A percentile compares a stretch with the other conserved stretches of the same genome.
Conservation (phyloP, 805 yeast species). For the Grigorovia jiainica region DNA sequence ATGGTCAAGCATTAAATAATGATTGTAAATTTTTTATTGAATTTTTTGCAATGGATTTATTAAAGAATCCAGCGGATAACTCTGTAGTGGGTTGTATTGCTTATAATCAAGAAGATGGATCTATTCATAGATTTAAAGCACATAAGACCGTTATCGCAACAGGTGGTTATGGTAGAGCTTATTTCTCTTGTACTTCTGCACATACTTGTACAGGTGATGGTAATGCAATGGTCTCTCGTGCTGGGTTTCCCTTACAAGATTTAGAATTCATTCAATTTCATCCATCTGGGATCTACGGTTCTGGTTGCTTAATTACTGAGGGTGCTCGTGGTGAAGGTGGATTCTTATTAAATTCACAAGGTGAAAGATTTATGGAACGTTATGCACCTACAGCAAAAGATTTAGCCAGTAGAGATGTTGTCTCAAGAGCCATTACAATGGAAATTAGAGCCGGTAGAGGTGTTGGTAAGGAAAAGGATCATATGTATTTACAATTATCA, state of each 20-base stretch:
- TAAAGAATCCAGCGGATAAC: constrained; percentile 82
- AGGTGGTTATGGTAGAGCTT: constrained; percentile 98
- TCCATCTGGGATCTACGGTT: constrained; percentile 98
- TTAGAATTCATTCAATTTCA: constrained; percentile 97
- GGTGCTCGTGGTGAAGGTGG: constrained; percentile 99
- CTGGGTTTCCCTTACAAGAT: constrained; percentile 96
- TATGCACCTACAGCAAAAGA: constrained; percentile 98
- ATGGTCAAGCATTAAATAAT: constrained; percentile 93
- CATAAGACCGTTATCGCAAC: constrained; percentile 96
- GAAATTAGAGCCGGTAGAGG: constrained; percentile 99
- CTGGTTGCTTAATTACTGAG: constrained; percentile 97
- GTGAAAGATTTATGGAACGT: constrained; percentile 99
- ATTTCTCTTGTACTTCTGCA: constrained; percentile 97
- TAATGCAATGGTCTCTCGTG: constrained; percentile 95
- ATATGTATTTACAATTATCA: constrained; percentile 86
- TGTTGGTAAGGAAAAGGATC: constrained; percentile 94
- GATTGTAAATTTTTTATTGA: constrained; percentile 97
- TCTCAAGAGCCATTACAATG: constrained; percentile 95
- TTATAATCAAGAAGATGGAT: constrained; percentile 97
- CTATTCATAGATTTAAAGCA: constrained; percentile 93
- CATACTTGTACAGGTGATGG: constrained; percentile 99
- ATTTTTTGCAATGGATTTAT: constrained; percentile 87
- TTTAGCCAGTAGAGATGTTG: constrained; percentile 96
- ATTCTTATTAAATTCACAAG: constrained; percentile 87
- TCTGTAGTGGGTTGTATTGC: constrained; percentile 90